phyloP scores from a whole-genome alignment of 2,329 filamentous ascomycete genomes.

The Pseudogymnoascus sp. region DNA sequence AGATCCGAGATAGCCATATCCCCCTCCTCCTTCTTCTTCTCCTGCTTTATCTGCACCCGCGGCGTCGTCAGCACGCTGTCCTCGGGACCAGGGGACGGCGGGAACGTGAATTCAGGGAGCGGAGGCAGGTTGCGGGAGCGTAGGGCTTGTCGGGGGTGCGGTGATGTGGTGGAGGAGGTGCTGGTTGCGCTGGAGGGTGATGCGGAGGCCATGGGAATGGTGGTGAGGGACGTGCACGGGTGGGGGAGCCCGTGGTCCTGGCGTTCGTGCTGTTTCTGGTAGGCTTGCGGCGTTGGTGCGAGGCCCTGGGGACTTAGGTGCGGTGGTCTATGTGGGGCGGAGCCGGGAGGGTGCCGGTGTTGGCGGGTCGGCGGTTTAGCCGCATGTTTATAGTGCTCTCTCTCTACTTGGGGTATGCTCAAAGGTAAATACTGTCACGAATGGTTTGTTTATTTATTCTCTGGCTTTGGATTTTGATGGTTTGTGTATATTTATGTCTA shows the following conservation, averaged over 20 bases:
- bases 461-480: not conserved
- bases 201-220: slow-evolving; percentile 82
- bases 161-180: slow-evolving; percentile 90
- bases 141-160: slow-evolving; percentile 84
- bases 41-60: not conserved
- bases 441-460: not conserved
- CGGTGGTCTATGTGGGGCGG: slow-evolving; percentile 1
- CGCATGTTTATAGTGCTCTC: not conserved
- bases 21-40: slow-evolving; percentile 10
- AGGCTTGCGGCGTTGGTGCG: not conserved
- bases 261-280: not conserved
- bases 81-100: not conserved
- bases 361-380: slow-evolving; percentile 6
- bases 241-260: not conserved
- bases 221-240: not conserved
- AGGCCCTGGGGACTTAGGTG: not conserved
- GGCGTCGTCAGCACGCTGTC: not conserved
- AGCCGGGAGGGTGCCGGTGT: not conserved
- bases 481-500: not conserved
- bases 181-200: slow-evolving; percentile 87
- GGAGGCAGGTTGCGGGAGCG: slow-evolving; percentile 48
- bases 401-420: not conserved
- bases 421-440: not conserved
- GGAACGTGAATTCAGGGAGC: slow-evolving; percentile 7
- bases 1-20: slow-evolving; percentile 20